Base-by-base conservation (phyloP, 805 yeast genomes). In the Candida coleopterorum region DNA sequence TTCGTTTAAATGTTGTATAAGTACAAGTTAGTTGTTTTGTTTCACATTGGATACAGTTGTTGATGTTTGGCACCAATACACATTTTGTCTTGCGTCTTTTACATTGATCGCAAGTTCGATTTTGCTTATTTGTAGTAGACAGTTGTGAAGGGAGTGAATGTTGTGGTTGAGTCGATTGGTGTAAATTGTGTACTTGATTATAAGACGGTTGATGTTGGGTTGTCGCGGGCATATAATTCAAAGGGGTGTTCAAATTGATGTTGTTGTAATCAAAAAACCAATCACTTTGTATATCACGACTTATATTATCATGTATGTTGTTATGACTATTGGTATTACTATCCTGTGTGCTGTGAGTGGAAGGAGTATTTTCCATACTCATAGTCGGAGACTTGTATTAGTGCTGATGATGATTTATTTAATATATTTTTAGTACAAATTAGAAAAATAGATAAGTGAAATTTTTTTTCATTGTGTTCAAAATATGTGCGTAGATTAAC, bases 61-160 rank as follows among this genome's bases (percentile, higher is more conserved):
- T 64, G 32, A 79, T 59, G 40, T 76, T 78, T 2, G 85, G 81
- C 2, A 74, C 67, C 47, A 79, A 66, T 18, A 85, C 81, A 64
- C 97, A 89, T 45, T 84, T 77, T 16, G 83, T 81, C 52, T 85
- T 85, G 32, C 89, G 69, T 40, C 88, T 65, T 28, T 94, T 69
- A 57, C 97, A 89, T 47, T 81, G 86, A 52, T 85, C 95, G 53
- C 96, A 88, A 1, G 94, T 90, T 24, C 77, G 62, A 16, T 74
- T 60, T 45, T 69, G 74, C 39, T 72, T 73, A 4, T 68, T 11
- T n/a, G 20, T 11, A 16, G 25, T 15, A 24, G 18, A 29, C 6
- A 34, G 21, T 29, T 14, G 17, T 18, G 9, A 11, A 24, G 14
- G 18, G 11, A 34, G 40, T 12, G 24, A 30, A 16, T 16, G 39